These are phyloP conservation scores for Lolium multiflorum DNA, from an alignment of 176 grass and related monocot species.

Conservation along the genomic window DNA sequence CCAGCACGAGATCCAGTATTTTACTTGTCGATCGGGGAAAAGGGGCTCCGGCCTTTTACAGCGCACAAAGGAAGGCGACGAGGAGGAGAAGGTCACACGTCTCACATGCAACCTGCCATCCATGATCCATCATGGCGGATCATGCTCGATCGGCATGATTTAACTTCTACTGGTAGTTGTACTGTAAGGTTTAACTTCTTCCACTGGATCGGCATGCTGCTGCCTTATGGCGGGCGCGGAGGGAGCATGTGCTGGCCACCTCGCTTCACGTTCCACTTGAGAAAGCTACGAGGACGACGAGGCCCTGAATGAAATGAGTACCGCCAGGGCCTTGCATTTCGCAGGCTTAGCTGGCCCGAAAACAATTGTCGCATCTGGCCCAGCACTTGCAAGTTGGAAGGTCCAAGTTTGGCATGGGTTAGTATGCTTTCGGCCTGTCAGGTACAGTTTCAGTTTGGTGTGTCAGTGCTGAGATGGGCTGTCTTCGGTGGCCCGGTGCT, in stretches of 20 bases:
- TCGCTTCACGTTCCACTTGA: background rate
- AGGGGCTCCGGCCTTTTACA: background rate
- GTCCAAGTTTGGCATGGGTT: background rate
- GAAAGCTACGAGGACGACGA: background rate
- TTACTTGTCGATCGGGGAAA: background rate
- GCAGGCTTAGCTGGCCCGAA: background rate
- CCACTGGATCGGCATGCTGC: constrained; percentile 28
- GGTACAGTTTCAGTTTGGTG: background rate
- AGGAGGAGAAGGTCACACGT: constrained; percentile 38
- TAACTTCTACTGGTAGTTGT: background rate
- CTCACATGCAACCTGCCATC: constrained; percentile 42
- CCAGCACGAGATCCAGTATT: constrained; percentile 49
- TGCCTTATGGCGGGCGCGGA: constrained; percentile 5
- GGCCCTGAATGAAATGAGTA: background rate
- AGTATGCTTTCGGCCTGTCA: background rate
- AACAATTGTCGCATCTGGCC: too few relatives aligned
- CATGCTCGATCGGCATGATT: constrained; percentile 19
- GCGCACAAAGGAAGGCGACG: constrained; percentile 1
- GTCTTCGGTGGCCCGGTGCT: too few relatives aligned
- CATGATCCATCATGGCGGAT: constrained; percentile 45
- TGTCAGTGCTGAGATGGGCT: background rate
- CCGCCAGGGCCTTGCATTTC: background rate
- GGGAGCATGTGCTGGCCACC: constrained; percentile 21
- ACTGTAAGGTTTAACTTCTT: background rate
- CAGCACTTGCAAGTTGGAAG: background rate